Evolutionary conservation across 169 alveolate genomes (phyloP).

Genomic region (Cryptosporidium meleagridis): DNA sequence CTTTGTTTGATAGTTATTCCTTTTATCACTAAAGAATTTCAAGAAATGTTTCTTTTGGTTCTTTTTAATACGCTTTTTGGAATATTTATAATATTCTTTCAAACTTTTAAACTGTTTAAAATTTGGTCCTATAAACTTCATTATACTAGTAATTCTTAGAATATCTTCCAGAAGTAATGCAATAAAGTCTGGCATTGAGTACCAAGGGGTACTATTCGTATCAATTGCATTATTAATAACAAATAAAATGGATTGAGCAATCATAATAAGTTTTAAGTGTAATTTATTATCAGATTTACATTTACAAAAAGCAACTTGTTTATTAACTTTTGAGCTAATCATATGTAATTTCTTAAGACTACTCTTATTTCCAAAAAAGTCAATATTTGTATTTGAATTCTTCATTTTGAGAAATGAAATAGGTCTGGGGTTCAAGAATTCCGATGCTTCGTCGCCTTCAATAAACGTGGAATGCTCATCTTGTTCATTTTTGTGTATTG

Average conservation of each 20-base stretch:
- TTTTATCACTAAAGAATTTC: conserved; percentile 42
- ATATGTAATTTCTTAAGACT: conserved; percentile 7
- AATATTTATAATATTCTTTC: conserved; percentile 40
- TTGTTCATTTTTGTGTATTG: not conserved
- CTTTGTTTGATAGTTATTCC: conserved; percentile 36
- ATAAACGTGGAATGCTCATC: not conserved
- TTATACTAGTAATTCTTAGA: conserved; percentile 51
- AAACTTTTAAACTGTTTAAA: not conserved
- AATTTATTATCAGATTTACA: not conserved
- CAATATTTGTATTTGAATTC: not conserved
- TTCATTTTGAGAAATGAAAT: conserved; percentile 11
- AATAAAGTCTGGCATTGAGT: conserved; percentile 43
- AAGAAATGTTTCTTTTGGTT: conserved; percentile 1
- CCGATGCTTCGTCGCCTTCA: not conserved
- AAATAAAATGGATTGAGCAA: conserved; percentile 54
- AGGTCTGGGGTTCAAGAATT: not conserved
- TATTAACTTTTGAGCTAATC: conserved; percentile 32
- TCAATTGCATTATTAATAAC: conserved; percentile 20
- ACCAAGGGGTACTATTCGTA: conserved; percentile 36
- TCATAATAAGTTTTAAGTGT: conserved; percentile 5
- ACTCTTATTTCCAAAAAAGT: not conserved
- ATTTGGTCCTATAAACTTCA: conserved; percentile 18
- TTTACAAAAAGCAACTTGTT: conserved; percentile 42
- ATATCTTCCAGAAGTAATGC: conserved; percentile 31
- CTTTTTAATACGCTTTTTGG: not conserved